phyloP scores from a whole-genome alignment of 1,284 basidiomycete species.

The Ganoderma meredithae region DNA sequence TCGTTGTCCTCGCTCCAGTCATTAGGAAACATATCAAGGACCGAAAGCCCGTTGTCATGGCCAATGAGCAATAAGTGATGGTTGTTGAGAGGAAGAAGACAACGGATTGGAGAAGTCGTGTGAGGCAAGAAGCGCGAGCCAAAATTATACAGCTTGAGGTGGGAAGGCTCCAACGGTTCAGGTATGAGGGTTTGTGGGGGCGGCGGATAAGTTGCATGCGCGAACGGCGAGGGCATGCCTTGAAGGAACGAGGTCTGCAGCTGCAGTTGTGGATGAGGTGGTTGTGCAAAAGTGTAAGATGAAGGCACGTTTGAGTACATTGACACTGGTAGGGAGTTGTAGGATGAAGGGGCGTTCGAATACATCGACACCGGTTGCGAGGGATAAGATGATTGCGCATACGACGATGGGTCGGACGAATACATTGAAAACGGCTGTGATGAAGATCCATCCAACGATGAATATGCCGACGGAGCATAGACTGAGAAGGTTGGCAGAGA shows the following conservation, averaged over 20 bases:
- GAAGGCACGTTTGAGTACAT: conserved; percentile 31
- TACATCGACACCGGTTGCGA: conserved; percentile 20
- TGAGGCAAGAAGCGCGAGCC: conserved; percentile 87
- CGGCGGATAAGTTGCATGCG: conserved; percentile 43
- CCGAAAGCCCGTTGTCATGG: conserved; percentile 78
- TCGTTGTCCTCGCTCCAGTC: conserved; percentile 61
- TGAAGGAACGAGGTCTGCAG: conserved; percentile 53
- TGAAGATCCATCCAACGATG: background rate
- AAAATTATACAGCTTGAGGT: conserved; percentile 74
- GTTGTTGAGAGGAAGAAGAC: conserved; percentile 70
- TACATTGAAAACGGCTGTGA: conserved; percentile 12
- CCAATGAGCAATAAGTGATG: conserved; percentile 74
- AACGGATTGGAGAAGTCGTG: conserved; percentile 71
- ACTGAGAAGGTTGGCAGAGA: conserved; percentile 14
- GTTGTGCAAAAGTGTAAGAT: conserved; percentile 23
- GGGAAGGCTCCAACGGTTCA: conserved; percentile 62
- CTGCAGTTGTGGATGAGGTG: conserved; percentile 42
- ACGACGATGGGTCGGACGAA: background rate
- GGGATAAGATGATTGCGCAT: conserved; percentile 7
- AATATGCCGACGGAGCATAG: conserved; percentile 4
- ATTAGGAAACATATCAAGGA: conserved; percentile 79
- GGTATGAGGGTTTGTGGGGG: conserved; percentile 56
- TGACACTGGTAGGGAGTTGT: conserved; percentile 22
- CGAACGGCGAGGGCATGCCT: conserved; percentile 39
- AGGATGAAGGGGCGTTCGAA: conserved; percentile 18